A percentile compares a stretch with the other conserved stretches of the same genome.
These are phyloP conservation scores for Solanum tarijense DNA, from an alignment of 257 asterid species.

Conservation along the genomic window DNA sequence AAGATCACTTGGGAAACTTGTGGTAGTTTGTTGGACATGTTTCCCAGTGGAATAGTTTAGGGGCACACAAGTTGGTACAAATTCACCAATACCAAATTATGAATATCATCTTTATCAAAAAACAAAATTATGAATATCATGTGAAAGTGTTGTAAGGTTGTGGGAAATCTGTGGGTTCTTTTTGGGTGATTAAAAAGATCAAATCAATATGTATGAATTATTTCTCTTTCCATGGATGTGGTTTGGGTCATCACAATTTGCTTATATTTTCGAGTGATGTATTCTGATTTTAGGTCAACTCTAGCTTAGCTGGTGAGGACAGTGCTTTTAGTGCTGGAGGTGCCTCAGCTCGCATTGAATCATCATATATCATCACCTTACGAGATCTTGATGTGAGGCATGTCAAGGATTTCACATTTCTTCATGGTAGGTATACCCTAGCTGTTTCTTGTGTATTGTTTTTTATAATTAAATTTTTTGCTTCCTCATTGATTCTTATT, in stretches of 20 bases:
- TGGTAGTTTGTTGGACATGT: background rate
- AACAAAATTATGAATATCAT: background rate
- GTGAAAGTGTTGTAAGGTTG: background rate
- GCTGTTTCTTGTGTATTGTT: background rate
- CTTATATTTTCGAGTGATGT: background rate
- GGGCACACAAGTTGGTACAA: background rate
- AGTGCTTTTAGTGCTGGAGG: slow-evolving; percentile 46
- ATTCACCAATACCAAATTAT: background rate
- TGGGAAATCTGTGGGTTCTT: background rate
- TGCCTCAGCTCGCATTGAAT: slow-evolving; percentile 76
- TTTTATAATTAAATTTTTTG: background rate
- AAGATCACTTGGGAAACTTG: background rate
- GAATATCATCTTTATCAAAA: background rate
- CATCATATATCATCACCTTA: slow-evolving; percentile 64
- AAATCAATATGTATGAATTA: slow-evolving; percentile 5
- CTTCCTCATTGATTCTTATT: background rate
- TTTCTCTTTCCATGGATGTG: slow-evolving; percentile 2
- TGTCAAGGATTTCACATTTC: slow-evolving; percentile 71
- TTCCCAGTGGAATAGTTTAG: background rate
- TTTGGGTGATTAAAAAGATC: background rate
- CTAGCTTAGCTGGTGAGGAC: slow-evolving; percentile 81
- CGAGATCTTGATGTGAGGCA: slow-evolving; percentile 94
- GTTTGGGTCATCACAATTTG: slow-evolving; percentile 4
- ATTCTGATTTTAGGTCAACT: slow-evolving; percentile 62
- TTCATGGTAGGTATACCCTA: slow-evolving; percentile 65